phyloP scores from a whole-genome alignment of 108 stramenopile species.

The Cylindrotheca fusiformis region DNA sequence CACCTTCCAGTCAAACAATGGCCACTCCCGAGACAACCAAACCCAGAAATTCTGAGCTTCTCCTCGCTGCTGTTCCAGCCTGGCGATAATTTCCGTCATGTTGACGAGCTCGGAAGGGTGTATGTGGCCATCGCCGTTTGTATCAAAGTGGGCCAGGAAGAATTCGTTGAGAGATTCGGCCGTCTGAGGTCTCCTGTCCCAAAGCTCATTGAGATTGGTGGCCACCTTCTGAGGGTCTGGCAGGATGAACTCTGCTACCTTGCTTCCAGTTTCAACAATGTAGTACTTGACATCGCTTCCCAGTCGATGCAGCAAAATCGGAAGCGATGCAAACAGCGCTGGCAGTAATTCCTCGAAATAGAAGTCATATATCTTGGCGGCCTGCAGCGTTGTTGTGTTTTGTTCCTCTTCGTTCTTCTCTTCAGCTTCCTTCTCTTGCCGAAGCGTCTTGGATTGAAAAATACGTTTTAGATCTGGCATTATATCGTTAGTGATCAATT shows the following conservation, averaged over 20 bases:
- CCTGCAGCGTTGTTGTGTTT: no score
- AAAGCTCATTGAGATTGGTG: slow-evolving; percentile 22
- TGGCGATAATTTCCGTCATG: slow-evolving; percentile 32
- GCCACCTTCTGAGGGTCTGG: slow-evolving; percentile 19
- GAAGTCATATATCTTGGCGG: slow-evolving; percentile 57
- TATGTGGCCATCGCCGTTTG: slow-evolving; percentile 39
- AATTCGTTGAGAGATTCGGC: slow-evolving; percentile 9
- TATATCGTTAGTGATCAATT: no score
- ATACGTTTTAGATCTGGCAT: no score
- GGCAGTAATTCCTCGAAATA: slow-evolving; percentile 49
- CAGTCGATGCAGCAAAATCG: slow-evolving; percentile 40
- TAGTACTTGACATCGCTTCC: slow-evolving; percentile 23
- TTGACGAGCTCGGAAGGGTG: slow-evolving; percentile 30
- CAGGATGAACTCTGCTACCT: slow-evolving; percentile 39
- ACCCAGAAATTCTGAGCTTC: slow-evolving; percentile 13
- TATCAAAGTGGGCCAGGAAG: slow-evolving; percentile 33
- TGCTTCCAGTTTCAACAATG: background rate
- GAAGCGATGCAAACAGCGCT: slow-evolving; percentile 46
- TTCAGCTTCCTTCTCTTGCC: no score
- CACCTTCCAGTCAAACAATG: slow-evolving; percentile 67
- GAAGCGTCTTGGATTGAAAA: no score
- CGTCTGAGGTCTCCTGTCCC: slow-evolving; percentile 28
- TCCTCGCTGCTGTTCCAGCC: background rate
- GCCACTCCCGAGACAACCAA: slow-evolving; percentile 53
- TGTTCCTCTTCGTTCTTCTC: no score